phyloP scores from a whole-genome alignment of 257 asterid genomes.

The Ehretia macrophylla region DNA sequence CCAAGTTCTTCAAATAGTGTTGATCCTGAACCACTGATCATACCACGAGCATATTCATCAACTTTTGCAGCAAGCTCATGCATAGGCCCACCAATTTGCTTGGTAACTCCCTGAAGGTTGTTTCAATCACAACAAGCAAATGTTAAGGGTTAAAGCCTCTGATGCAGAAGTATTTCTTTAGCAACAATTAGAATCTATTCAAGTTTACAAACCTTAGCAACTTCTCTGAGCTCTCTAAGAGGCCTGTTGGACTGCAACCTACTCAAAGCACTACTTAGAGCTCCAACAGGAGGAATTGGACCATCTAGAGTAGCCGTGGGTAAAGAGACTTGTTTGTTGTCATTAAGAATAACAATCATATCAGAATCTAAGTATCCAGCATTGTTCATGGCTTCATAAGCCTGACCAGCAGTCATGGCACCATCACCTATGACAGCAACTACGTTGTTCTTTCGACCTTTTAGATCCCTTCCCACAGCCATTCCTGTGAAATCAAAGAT shows the following conservation, averaged over 20 bases:
- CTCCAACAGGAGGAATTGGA: conserved; percentile 85
- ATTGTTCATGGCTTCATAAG: conserved; percentile 95
- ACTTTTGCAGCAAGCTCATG: conserved; percentile 95
- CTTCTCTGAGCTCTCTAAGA: conserved; percentile 91
- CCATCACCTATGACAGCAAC: conserved; percentile 94
- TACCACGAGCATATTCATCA: conserved; percentile 94
- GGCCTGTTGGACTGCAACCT: conserved; percentile 84
- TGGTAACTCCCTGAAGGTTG: conserved; percentile 80
- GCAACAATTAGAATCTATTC: neutral
- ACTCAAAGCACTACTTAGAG: conserved; percentile 84
- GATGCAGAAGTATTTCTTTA: neutral
- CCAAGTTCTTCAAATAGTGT: conserved; percentile 93
- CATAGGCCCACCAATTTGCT: conserved; percentile 94
- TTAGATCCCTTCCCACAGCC: conserved; percentile 95
- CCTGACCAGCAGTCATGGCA: conserved; percentile 98
- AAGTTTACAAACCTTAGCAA: conserved; percentile 61
- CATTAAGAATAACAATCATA: conserved; percentile 92
- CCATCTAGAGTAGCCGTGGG: conserved; percentile 94
- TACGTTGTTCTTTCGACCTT: conserved; percentile 66
- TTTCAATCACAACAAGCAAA: conserved; percentile 16
- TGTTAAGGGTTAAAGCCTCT: neutral
- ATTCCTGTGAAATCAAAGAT: conserved; percentile 51
- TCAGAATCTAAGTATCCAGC: conserved; percentile 95
- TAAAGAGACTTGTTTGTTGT: conserved; percentile 92
- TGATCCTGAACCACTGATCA: conserved; percentile 92